Percentiles rank a stretch among this genome's conserved stretches.
phyloP scores from a whole-genome alignment of 2,329 filamentous ascomycete genomes.

The Penicillium griseofulvum region DNA sequence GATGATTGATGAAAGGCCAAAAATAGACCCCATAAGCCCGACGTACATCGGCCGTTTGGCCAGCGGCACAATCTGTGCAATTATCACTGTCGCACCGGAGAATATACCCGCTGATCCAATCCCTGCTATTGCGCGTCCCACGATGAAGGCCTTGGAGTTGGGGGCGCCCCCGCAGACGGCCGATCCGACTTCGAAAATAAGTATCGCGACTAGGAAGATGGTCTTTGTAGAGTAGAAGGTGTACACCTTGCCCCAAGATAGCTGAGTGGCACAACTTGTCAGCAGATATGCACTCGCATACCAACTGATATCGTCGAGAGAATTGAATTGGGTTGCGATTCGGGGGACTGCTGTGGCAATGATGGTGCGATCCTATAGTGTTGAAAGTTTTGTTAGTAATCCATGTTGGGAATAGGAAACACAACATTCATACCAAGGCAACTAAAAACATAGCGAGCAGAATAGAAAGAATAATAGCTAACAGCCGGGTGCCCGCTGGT shows the following conservation, averaged over 20 bases:
- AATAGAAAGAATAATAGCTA: constrained; percentile 1
- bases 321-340: constrained; percentile 24
- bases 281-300: constrained; percentile 54
- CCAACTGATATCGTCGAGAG: constrained; percentile 59
- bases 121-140: constrained; percentile 39
- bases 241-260: constrained; percentile 37
- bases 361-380: constrained; percentile 45
- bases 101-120: constrained; percentile 36
- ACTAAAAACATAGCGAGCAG: constrained; percentile 9
- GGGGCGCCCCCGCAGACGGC: constrained; percentile 36
- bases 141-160: constrained; percentile 32
- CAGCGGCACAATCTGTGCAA: constrained; percentile 48
- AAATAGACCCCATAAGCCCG: constrained; percentile 53
- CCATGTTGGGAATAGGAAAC: not conserved
- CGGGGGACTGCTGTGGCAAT: constrained; percentile 24
- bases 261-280: constrained; percentile 35
- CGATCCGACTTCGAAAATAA: constrained; percentile 41
- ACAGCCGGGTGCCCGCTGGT: not conserved
- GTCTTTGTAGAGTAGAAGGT: constrained; percentile 38
- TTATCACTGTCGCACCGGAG: constrained; percentile 26
- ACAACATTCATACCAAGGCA: not conserved
- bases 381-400: constrained; percentile 33
- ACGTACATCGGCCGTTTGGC: constrained; percentile 48
- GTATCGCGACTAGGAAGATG: constrained; percentile 33
- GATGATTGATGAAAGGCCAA: constrained; percentile 51